These are phyloP conservation scores for Monosporozyma solicola DNA, from an alignment of 805 yeast genomes.

Conservation along the genomic window DNA sequence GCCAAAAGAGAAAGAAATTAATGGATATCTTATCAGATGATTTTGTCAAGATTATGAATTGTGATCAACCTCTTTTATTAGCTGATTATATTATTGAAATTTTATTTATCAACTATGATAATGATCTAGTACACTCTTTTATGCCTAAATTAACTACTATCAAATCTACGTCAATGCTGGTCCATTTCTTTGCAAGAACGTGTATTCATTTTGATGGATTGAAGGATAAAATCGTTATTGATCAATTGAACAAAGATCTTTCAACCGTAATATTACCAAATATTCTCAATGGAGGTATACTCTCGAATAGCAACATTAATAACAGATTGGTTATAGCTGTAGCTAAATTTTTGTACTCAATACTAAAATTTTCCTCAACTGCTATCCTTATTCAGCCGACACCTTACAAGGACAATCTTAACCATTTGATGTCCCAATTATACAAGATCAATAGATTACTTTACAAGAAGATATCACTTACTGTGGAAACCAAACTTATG, in stretches of 20 bases:
- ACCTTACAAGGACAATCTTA: constrained; percentile 10
- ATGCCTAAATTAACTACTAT: constrained; percentile 19
- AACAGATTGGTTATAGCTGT: constrained; percentile 19
- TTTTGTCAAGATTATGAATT: constrained; percentile 17
- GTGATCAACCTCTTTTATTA: constrained; percentile 11
- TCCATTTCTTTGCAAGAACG: constrained; percentile 24
- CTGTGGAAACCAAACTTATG: constrained; percentile 16
- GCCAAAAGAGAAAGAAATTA: neutral
- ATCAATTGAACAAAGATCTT: constrained; percentile 22
- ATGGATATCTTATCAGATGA: constrained; percentile 8
- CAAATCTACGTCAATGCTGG: constrained; percentile 9
- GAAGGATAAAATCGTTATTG: constrained; percentile 23
- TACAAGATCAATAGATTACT: constrained; percentile 20
- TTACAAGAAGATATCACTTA: constrained; percentile 14
- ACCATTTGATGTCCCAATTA: constrained; percentile 14
- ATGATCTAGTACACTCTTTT: constrained; percentile 17
- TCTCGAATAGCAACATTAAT: neutral
- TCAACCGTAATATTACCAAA: constrained; percentile 19
- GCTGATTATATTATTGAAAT: constrained; percentile 26
- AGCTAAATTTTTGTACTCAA: constrained; percentile 21
- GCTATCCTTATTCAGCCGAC: constrained; percentile 13
- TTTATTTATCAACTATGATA: constrained; percentile 24
- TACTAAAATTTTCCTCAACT: constrained; percentile 9
- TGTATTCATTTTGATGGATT: constrained; percentile 19
- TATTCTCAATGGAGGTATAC: constrained; percentile 6